Conservation (phyloP, 192 early-diverging fungal species). For the Coemansia guatemalensis region DNA sequence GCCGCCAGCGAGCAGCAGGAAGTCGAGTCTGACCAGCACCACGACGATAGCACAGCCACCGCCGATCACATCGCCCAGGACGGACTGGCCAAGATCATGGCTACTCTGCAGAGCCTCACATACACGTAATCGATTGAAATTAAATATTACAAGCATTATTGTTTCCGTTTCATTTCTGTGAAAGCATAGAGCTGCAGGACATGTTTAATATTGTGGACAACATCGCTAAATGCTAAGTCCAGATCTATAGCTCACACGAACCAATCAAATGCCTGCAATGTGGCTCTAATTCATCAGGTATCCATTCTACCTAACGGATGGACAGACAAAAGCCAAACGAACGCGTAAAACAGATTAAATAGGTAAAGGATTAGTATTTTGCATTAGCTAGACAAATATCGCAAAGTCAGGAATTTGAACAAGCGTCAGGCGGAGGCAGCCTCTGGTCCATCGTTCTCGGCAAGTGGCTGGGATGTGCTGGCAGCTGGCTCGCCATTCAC, state of each 20-base stretch:
- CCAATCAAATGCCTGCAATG: too few species aligned
- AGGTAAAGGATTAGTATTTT: not conserved
- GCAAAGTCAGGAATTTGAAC: not conserved
- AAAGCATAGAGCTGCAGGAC: too few species aligned
- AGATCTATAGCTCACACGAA: too few species aligned
- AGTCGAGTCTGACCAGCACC: not conserved
- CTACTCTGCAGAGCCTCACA: not conserved
- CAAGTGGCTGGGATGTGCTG: conserved; percentile 3
- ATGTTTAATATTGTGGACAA: too few species aligned
- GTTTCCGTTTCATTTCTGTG: too few species aligned
- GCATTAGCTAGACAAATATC: not conserved
- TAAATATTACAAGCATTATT: not conserved
- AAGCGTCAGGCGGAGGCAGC: not conserved
- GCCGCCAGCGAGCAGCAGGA: not conserved
- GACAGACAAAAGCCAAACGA: too few species aligned
- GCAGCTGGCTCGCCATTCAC: not conserved
- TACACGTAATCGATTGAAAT: not conserved
- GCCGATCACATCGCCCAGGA: not conserved
- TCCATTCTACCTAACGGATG: too few species aligned
- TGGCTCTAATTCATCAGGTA: too few species aligned
- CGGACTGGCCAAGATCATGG: conserved; percentile 9
- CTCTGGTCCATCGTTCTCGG: not conserved
- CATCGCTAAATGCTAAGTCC: too few species aligned
- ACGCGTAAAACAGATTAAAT: too few species aligned
- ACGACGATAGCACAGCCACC: not conserved